A percentile compares a stretch with the other conserved stretches of the same genome.
Evolutionary conservation across 2,329 filamentous ascomycete species (phyloP).

Genomic region (Beauveria sp.): DNA sequence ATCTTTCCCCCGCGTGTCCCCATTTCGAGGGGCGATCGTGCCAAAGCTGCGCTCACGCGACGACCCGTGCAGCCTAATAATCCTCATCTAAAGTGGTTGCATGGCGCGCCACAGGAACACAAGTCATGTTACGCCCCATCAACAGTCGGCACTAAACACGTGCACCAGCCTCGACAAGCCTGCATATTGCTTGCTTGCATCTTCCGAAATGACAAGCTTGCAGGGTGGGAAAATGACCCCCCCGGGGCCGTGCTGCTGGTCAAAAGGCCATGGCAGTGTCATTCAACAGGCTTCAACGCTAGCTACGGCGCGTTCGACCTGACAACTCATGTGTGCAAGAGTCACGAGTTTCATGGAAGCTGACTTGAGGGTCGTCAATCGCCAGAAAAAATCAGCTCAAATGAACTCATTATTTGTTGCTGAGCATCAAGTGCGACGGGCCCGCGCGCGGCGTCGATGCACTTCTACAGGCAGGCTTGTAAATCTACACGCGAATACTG

Average conservation of each 20-base stretch:
- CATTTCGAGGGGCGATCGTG: not conserved
- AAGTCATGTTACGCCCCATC: not conserved
- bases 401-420: too few relatives aligned
- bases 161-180: not conserved
- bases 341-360: too few relatives aligned
- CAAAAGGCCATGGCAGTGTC: not conserved
- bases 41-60: not conserved
- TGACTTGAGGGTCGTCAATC: too few relatives aligned
- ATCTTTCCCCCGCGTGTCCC: not conserved
- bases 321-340: not conserved
- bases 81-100: constrained; percentile 4
- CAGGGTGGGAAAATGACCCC: too few relatives aligned
- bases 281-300: not conserved
- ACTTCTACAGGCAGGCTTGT: too few relatives aligned
- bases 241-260: too few relatives aligned
- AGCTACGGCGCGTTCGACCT: not conserved
- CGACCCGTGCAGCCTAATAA: not conserved
- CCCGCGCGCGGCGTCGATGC: too few relatives aligned
- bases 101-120: not conserved
- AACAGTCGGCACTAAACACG: not conserved
- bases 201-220: not conserved
- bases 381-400: too few relatives aligned
- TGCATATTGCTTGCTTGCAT: too few relatives aligned
- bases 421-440: too few relatives aligned
- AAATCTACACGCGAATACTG: too few relatives aligned